Base-by-base conservation (phyloP, 306 rosid species). In the Lotus japonicus region DNA sequence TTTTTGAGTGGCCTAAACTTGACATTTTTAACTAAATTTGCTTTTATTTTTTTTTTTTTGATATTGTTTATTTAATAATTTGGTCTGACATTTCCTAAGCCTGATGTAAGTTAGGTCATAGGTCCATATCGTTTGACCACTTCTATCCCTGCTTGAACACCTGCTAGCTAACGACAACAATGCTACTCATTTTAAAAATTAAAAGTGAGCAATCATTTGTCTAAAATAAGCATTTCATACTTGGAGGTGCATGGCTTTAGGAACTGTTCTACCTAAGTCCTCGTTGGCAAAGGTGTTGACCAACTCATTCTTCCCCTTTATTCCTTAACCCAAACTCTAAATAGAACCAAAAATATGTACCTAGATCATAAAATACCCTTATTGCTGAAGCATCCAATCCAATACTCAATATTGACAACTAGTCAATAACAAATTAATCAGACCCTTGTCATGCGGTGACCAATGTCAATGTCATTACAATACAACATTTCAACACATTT, bases 181-280 rank as follows among this genome's bases (percentile, higher is more conserved):
- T 16, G 45, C 1, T 17, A 36, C 6, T 77, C 23, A 77, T 58
- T 49, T 26, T 26, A 26, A 26, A 26, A 26, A 26, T 26, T 33
- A 65, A 58, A 74, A 73, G 39, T 17, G 23, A 52, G 33, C 10
- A 60, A 46, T 76, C 16, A 45, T 43, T 76, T 62, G 75, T 72
- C 88, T 65, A 39, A 79, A 74, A 68, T 77, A 78, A 77, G 54
- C 63, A 67, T 75, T 55, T 5, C 46, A 48, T 69, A 33, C 58
- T 26, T 79, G 78, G 75, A 64, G 66, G 21, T 33, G 77, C 84
- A 73, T 41, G 71, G 81, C 74, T 80, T 80, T 70, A 80, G 84
- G 51, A 7, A 66, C 67, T 83, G 16, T 39, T 62, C 52, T 72
- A 73, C 75, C 78, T 36, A 56, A 70, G 74, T 70, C 76, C 64